A percentile compares a stretch with the other conserved stretches of the same genome.
Conservation (phyloP, 805 yeast genomes). For the Saccharomycopsis malanga region DNA sequence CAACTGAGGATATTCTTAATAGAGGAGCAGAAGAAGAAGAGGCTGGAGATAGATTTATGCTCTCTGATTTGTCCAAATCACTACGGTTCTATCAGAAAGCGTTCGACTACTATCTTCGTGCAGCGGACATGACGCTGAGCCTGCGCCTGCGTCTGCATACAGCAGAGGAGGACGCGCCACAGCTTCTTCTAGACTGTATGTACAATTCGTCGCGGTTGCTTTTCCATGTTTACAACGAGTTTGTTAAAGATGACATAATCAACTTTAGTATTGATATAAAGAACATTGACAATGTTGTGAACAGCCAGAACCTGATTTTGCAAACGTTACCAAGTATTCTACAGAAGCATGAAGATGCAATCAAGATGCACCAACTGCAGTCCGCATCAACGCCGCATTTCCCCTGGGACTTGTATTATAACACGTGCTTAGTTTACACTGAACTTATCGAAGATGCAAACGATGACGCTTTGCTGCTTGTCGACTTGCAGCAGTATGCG, state of each 20-base stretch:
- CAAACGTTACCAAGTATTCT: constrained; percentile 10
- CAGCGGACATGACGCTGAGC: constrained; percentile 22
- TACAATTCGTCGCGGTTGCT: constrained; percentile 56
- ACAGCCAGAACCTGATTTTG: constrained; percentile 12
- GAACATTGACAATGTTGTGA: constrained; percentile 26
- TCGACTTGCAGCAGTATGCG: constrained; percentile 6
- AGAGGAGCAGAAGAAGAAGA: constrained; percentile 58
- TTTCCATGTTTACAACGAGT: constrained; percentile 50
- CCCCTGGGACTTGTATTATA: constrained; percentile 21
- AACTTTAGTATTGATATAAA: constrained; percentile 28
- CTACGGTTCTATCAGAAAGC: constrained; percentile 60
- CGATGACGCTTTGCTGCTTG: constrained; percentile 2
- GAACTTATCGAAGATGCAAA: constrained; percentile 19
- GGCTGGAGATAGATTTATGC: constrained; percentile 68
- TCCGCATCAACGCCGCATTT: background rate
- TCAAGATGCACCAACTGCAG: background rate
- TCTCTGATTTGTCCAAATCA: constrained; percentile 58
- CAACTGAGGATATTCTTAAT: constrained; percentile 49
- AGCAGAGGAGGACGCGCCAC: constrained; percentile 16
- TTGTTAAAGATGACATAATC: constrained; percentile 41
- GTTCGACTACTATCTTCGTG: constrained; percentile 35
- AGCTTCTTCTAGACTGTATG: constrained; percentile 37
- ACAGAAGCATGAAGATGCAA: constrained; percentile 12
- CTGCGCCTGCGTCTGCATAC: constrained; percentile 23
- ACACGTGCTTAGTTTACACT: constrained; percentile 20